Conservation (phyloP, 805 yeast species). For the Brettanomyces naardenensis region DNA sequence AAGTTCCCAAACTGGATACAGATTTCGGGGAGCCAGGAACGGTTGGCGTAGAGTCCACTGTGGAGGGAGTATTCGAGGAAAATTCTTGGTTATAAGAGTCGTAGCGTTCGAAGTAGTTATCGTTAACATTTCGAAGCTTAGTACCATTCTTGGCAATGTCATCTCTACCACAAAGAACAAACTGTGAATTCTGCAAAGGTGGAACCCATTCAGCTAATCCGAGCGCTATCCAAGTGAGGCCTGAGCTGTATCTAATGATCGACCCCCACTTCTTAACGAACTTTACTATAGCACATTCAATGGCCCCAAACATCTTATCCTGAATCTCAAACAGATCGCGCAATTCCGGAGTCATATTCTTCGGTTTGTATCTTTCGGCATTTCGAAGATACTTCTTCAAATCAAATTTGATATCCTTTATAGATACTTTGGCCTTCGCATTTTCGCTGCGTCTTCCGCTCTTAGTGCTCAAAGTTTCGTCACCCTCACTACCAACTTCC, state of each 20-base stretch:
- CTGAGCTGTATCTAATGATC: slow-evolving; percentile 68
- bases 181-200: slow-evolving; percentile 44
- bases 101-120: slow-evolving; percentile 23
- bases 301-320: slow-evolving; percentile 41
- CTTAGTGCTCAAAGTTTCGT: slow-evolving; percentile 8
- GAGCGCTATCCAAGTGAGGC: slow-evolving; percentile 81
- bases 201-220: slow-evolving; percentile 89
- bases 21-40: slow-evolving; percentile 20
- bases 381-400: slow-evolving; percentile 52
- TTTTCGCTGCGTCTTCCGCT: background rate
- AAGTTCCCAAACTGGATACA: slow-evolving; percentile 17
- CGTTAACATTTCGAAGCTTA: slow-evolving; percentile 27
- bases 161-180: slow-evolving; percentile 51
- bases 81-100: slow-evolving; percentile 13
- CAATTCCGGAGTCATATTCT: slow-evolving; percentile 20
- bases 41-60: slow-evolving; percentile 17
- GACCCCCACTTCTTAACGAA: slow-evolving; percentile 77
- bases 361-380: slow-evolving; percentile 28
- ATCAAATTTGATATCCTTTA: slow-evolving; percentile 42
- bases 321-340: slow-evolving; percentile 35
- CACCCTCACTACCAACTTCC: slow-evolving; percentile 14
- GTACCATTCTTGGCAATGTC: slow-evolving; percentile 30
- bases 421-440: slow-evolving; percentile 14
- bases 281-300: slow-evolving; percentile 53
- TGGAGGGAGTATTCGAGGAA: slow-evolving; percentile 11